Evolutionary conservation across 108 stramenopile species (phyloP).

Genomic region (Skeletonema grethae): DNA sequence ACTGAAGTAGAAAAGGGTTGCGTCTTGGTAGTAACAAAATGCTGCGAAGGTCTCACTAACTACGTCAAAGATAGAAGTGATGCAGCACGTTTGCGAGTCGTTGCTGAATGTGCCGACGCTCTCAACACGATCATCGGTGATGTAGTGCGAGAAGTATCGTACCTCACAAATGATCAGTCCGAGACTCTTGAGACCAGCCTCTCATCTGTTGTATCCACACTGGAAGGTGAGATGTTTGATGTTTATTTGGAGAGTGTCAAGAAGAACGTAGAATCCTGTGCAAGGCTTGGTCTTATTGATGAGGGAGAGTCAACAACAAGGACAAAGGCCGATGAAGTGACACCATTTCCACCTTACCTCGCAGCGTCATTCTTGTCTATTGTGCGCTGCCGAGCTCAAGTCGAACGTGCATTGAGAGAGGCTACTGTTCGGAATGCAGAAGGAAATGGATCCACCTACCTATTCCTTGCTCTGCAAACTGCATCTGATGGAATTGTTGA

Average conservation of each 20-base stretch:
- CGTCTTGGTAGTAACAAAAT: conserved; percentile 76
- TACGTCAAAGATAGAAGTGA: conserved; percentile 87
- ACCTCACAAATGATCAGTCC: conserved; percentile 61
- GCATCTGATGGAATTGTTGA: conserved; percentile 84
- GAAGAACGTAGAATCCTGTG: conserved; percentile 57
- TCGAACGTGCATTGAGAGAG: conserved; percentile 79
- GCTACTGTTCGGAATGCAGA: conserved; percentile 68
- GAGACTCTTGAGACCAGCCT: conserved; percentile 76
- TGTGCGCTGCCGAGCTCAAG: conserved; percentile 86
- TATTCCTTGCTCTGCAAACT: conserved; percentile 78
- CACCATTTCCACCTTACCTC: conserved; percentile 77
- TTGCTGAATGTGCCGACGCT: conserved; percentile 87
- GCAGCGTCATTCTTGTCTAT: conserved; percentile 82
- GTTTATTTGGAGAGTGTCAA: conserved; percentile 80
- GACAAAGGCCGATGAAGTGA: conserved; percentile 24
- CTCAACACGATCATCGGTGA: conserved; percentile 68
- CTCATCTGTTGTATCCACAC: conserved; percentile 66
- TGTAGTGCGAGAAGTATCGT: conserved; percentile 75
- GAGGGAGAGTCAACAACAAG: conserved; percentile 18
- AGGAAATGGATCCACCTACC: conserved; percentile 71
- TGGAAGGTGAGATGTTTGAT: conserved; percentile 88
- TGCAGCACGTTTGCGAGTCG: conserved; percentile 79
- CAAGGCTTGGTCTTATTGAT: conserved; percentile 69
- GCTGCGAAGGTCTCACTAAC: conserved; percentile 83
- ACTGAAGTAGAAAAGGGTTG: conserved; percentile 87